Percentiles rank a stretch among this genome's conserved stretches.
These are phyloP conservation scores for Lunularia cruciata DNA, from an alignment of 225 moss, liverwort and hornwort species.

Conservation along the genomic window DNA sequence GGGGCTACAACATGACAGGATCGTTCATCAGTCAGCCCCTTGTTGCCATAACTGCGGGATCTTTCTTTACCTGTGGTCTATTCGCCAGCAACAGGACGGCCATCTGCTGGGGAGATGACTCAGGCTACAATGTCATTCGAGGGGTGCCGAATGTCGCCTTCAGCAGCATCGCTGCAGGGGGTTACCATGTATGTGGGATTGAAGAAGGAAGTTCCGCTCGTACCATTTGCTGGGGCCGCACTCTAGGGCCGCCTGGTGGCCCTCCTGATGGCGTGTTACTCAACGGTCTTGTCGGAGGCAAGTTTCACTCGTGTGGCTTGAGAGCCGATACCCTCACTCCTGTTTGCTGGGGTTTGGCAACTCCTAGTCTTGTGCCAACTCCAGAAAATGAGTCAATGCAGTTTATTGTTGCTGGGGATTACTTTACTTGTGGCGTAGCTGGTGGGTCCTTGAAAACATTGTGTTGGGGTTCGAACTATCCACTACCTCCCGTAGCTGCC, in stretches of 20 bases:
- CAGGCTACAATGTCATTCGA: conserved; percentile 57
- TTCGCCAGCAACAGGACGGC: conserved; percentile 61
- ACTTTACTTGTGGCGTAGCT: conserved; percentile 60
- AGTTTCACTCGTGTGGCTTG: conserved; percentile 62
- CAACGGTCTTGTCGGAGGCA: conserved; percentile 50
- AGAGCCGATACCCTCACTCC: conserved; percentile 40
- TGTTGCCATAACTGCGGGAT: conserved; percentile 61
- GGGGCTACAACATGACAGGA: conserved; percentile 78
- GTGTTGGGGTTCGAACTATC: conserved; percentile 74
- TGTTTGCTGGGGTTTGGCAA: conserved; percentile 59
- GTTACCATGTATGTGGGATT: conserved; percentile 71
- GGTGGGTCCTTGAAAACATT: conserved; percentile 20
- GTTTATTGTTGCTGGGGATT: conserved; percentile 58
- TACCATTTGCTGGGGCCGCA: conserved; percentile 65
- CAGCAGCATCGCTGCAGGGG: conserved; percentile 56
- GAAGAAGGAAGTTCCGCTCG: conserved; percentile 27
- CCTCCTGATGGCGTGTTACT: conserved; percentile 49
- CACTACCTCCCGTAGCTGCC: conserved; percentile 39
- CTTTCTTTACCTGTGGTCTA: conserved; percentile 67
- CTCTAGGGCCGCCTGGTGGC: conserved; percentile 40
- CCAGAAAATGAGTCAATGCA: conserved; percentile 46
- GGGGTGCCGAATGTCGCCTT: conserved; percentile 49
- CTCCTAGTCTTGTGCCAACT: conserved; percentile 52
- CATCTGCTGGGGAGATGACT: conserved; percentile 74
- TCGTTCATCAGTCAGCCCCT: conserved; percentile 54